phyloP scores from a whole-genome alignment of 2,329 filamentous ascomycete species.

The Xylariaceae sp. region DNA sequence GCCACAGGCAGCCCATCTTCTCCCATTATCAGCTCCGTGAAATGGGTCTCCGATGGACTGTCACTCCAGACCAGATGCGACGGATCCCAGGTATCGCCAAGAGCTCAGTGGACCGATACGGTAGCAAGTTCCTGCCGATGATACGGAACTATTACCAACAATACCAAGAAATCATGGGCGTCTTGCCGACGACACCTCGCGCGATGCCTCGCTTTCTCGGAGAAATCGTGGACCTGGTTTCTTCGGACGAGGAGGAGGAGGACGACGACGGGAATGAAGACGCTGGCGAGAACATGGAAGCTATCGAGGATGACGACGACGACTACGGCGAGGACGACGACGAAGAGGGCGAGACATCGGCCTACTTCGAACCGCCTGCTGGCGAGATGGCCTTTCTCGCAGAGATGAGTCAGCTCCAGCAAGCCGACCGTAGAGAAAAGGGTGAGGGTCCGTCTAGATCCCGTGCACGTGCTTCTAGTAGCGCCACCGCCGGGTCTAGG shows the following conservation, averaged over 20 bases:
- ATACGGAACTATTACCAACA: constrained; percentile 43
- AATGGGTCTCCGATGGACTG: constrained; percentile 68
- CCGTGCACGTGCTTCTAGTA: constrained; percentile 17
- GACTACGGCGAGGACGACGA: constrained; percentile 24
- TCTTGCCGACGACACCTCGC: constrained; percentile 9
- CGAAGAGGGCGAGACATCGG: constrained; percentile 37
- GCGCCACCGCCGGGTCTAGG: constrained; percentile 20
- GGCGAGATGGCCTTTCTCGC: constrained; percentile 25
- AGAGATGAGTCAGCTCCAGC: constrained; percentile 24
- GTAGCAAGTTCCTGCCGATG: constrained; percentile 54
- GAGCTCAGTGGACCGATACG: constrained; percentile 58
- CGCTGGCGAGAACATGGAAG: constrained; percentile 18
- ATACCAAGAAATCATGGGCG: constrained; percentile 48
- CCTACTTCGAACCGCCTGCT: constrained; percentile 38
- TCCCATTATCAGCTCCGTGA: constrained; percentile 63
- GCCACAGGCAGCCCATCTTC: constrained; percentile 57
- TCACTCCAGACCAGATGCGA: constrained; percentile 55
- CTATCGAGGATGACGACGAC: constrained; percentile 20
- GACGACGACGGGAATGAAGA: constrained; percentile 8
- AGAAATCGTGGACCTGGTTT: constrained; percentile 46
- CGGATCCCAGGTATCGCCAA: constrained; percentile 57
- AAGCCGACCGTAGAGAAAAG: constrained; percentile 1
- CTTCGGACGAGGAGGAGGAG: constrained; percentile 31
- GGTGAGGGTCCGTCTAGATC: constrained; percentile 16
- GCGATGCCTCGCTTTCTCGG: constrained; percentile 10